Evolutionary conservation across 2,329 filamentous ascomycete species (phyloP).

Genomic region (Bipolaris zeicola): DNA sequence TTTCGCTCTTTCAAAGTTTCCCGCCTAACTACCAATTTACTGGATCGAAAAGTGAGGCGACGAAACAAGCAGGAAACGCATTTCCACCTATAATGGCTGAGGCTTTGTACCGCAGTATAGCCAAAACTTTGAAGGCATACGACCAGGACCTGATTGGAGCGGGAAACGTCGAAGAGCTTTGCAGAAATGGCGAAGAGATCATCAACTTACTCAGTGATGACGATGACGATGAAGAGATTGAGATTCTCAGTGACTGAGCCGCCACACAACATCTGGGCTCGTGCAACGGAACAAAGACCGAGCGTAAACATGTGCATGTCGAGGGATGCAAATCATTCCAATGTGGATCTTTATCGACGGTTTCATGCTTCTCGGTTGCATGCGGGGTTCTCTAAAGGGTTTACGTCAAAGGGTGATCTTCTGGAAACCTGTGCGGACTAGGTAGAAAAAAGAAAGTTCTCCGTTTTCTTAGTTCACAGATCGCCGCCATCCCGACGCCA

Average conservation of each 20-base stretch:
- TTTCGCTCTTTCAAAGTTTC: constrained; percentile 27
- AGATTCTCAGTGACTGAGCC: background rate
- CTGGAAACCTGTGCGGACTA: background rate
- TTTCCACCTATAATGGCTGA: constrained; percentile 27
- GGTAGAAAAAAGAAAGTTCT: background rate
- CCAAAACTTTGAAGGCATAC: constrained; percentile 30
- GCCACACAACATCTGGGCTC: background rate
- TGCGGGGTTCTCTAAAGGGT: too few species aligned
- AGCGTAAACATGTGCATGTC: background rate
- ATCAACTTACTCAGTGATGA: background rate
- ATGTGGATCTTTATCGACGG: background rate
- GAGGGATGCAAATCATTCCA: too few species aligned
- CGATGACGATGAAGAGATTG: background rate
- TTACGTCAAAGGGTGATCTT: too few species aligned
- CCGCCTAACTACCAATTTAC: constrained; percentile 17
- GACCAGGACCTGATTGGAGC: constrained; percentile 31
- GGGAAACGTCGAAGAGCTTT: constrained; percentile 28
- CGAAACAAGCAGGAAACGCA: constrained; percentile 31
- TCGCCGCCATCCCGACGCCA: background rate
- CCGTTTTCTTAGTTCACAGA: background rate
- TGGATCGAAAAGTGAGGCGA: constrained; percentile 8
- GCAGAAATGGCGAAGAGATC: background rate
- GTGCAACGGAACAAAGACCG: background rate
- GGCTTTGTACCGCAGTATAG: constrained; percentile 5
- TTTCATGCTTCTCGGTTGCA: too few species aligned